Base-by-base conservation (phyloP, 306 rosid species). In the Potentilla sterilis region DNA sequence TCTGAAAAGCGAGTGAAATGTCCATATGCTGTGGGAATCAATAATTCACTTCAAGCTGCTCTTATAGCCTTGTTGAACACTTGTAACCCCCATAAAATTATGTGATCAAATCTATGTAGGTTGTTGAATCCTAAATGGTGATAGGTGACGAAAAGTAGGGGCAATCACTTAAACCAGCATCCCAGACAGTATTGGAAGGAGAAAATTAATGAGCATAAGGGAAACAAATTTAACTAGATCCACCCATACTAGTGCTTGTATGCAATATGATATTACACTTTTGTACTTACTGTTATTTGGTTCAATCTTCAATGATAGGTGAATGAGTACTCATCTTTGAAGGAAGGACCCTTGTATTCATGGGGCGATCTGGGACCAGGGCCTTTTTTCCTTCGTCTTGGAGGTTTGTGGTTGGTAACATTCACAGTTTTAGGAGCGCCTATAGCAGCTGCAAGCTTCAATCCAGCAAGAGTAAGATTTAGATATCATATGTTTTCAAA, bases 301-400 rank as follows among this genome's bases (percentile, higher is more conserved):
- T 51, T 76, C 72, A 76, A 69, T 62, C 79, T 44, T 76, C 70
- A 76, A 67, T 63, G 75, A 84, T 32, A 95, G 98, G 97, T 95
- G 84, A 95, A 95, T 57, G 98, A 95, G 89, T 95, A 95, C 86
- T 89, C 98, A 12, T 89, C 98, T 75, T 79, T 95, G 75, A 90
- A 95, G 87, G 73, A 89, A 32, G 89, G 88, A 75, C 18, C 82
- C 67, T 66, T 95, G 71, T 95, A 92, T 81, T 92, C 97, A 3
- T 92, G 98, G 98, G 98, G 95, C 7, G 96, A 95, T 78, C 91
- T 95, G 82, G 96, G 96, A 81, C 88, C 91, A 1, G 93, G 87
- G 35, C 86, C 96, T 22, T 89, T 95, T 75, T 86, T 95, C 77
- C 88, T 89, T 81, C 97, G 98, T 77, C 89, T 95, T 67, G 98